Evolutionary conservation across 352 stramenopile species (phyloP).

Genomic region (Globisporangium parvum): DNA sequence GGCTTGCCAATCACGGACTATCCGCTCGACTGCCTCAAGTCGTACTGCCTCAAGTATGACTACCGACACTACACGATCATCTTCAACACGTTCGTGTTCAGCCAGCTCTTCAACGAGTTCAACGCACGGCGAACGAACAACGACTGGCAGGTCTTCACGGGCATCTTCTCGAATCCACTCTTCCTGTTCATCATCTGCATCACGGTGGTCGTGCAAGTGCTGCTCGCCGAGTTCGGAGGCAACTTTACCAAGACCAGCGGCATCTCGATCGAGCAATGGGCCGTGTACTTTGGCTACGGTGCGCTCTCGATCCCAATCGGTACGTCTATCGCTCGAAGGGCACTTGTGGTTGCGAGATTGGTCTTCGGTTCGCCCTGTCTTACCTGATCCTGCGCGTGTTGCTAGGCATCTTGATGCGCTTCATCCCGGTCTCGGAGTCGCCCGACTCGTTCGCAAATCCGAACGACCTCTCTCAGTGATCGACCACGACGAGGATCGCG

Average conservation of each 20-base stretch:
- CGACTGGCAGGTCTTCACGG: slow-evolving; percentile 93
- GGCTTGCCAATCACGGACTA: slow-evolving; percentile 29
- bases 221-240: slow-evolving; percentile 95
- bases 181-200: slow-evolving; percentile 91
- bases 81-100: slow-evolving; percentile 98
- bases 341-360: no score
- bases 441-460: slow-evolving; percentile 64
- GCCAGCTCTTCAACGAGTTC: slow-evolving; percentile 92
- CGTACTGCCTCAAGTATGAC: slow-evolving; percentile 53
- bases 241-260: slow-evolving; percentile 75
- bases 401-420: slow-evolving; percentile 64
- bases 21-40: slow-evolving; percentile 41
- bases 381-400: background rate
- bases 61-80: slow-evolving; percentile 95
- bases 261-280: slow-evolving; percentile 58
- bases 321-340: slow-evolving; percentile 16
- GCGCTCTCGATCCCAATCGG: slow-evolving; percentile 61
- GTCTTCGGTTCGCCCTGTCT: background rate
- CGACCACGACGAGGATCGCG: background rate
- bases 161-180: slow-evolving; percentile 87
- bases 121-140: slow-evolving; percentile 89
- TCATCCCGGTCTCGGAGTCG: slow-evolving; percentile 65
- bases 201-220: slow-evolving; percentile 92
- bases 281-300: slow-evolving; percentile 53
- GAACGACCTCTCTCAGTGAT: slow-evolving; percentile 54